Conservation (phyloP, 169 alveolate genomes). For the Theileria annulata region DNA sequence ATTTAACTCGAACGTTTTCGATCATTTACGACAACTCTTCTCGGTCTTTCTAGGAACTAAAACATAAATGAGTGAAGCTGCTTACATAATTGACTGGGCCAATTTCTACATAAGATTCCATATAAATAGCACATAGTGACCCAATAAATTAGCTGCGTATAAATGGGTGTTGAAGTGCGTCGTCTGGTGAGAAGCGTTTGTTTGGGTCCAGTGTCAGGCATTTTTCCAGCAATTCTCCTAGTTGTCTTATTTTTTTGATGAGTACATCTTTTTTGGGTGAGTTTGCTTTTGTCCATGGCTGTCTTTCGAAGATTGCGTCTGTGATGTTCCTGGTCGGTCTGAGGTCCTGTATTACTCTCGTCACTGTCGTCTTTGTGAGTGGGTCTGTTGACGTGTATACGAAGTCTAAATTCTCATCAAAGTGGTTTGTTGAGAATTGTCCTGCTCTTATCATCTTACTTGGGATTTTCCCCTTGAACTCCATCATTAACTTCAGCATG, state of each 20-base stretch:
- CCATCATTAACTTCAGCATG: slow-evolving; percentile 93
- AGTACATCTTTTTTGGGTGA: slow-evolving; percentile 45
- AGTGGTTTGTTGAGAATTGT: slow-evolving; percentile 82
- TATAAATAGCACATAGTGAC: neutral
- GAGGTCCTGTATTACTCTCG: slow-evolving; percentile 74
- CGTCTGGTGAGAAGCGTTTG: slow-evolving; percentile 93
- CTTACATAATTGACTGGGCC: neutral
- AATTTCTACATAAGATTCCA: neutral
- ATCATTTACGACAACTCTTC: slow-evolving; percentile 36
- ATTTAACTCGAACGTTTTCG: no score
- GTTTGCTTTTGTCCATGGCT: slow-evolving; percentile 53
- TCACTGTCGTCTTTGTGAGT: slow-evolving; percentile 79
- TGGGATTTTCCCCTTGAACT: slow-evolving; percentile 91
- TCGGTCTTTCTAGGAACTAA: slow-evolving; percentile 45
- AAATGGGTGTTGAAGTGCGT: slow-evolving; percentile 94
- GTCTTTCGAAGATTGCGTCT: slow-evolving; percentile 77
- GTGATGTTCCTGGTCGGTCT: slow-evolving; percentile 80
- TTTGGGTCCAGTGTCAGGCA: slow-evolving; percentile 92
- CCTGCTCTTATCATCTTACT: slow-evolving; percentile 88
- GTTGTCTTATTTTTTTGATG: slow-evolving; percentile 75
- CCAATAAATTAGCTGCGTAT: slow-evolving; percentile 61
- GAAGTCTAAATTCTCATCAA: slow-evolving; percentile 80
- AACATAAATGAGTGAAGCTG: neutral
- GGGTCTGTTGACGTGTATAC: slow-evolving; percentile 74
- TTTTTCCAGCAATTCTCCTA: slow-evolving; percentile 93